Evolutionary conservation across 805 yeast species (phyloP), one percentile per base, ranked within the genome.

Genomic region (Ogataea corticis): DNA sequence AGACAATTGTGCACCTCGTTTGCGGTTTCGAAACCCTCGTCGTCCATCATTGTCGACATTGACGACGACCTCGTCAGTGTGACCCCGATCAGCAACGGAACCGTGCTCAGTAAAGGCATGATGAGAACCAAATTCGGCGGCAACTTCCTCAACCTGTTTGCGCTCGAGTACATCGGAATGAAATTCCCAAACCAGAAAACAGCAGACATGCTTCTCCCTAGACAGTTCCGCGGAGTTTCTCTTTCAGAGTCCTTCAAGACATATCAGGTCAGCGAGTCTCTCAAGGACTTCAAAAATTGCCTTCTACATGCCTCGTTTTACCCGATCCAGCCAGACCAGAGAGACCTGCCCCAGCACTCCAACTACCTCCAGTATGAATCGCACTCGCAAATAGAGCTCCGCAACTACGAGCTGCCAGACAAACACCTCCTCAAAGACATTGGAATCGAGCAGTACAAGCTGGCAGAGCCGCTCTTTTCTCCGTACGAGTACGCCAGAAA

Each of bases 111-210:
- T 51, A 85, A 83, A 60, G 85, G 87, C 38, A 73, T 80, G 4
- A 69, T 76, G 49, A 85, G 80, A 62, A 77, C 87, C 13, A 81
- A 79, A 55, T 86, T 76, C 61, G 97, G 91, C 3, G 98, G 97
- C 9, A 92, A 90, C 62, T 91, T 85, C 62, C 63, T 87, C 44
- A 86, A 84, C 62, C 72, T 79, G 41, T 87, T 86, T 65, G 70
- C 82, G 2, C 64, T 76, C 52, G 70, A 77, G 41, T 77, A 68
- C 56, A 73, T 74, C 50, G 65, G 70, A 45, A 53, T 67, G 33
- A 64, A 62, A 23, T 45, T 46, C 46, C 67, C 69, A 38, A 61
- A 62, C 13, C 63, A 62, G 14, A 67, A 61, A 2, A 33, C 53
- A 17, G 56, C 53, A 6, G 46, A 49, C 46, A 59, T 63, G 45